Evolutionary conservation across 352 stramenopile genomes (phyloP), one percentile per base, ranked within the genome.

Genomic region (Globisporangium uncinulatum): DNA sequence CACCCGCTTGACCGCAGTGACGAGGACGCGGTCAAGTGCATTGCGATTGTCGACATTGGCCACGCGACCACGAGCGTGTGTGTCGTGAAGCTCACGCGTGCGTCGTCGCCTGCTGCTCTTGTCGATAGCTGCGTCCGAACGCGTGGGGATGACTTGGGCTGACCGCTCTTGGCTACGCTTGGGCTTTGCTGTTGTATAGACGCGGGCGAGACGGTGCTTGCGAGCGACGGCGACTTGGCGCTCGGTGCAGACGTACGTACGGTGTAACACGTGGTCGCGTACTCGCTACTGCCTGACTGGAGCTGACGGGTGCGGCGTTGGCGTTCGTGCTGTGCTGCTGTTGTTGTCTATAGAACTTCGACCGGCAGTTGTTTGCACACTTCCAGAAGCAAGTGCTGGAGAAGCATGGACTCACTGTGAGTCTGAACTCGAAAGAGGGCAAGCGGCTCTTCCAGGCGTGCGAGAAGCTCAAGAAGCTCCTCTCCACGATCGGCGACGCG

Each of bases 41-140:
- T 97, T 59, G 65, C 85, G 50, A 87, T 97, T 60, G 69, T 97
- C 9, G 89, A 97, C 65, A 86, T 97, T 63, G 89, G 89, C 44
- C 78, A 92, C 63, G 86, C 74, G 24, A 89, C 63, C 49, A 94
- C 87, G 10, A 87, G 74, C 46, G 69, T 89, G 20, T 70, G 83
- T 15, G 65, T 90, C 4, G 83, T 90, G 37, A 83, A 83, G 60
- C 76, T 94, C 21, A 87, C 79, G 20, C 55, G 71, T 70, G 57
- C 61, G 59, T 60, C 6, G 5, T 39, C n/a, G 45, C 6, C 4
- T 39, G 17, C 11, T 20, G 14, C 29, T 29, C 24, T 29, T 29
- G 24, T 29, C 24, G 24, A 29, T 15, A 5, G 37, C 17, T 19
- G 5, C 4, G 5, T 47, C 7, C 15, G 42, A 10, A 20, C 15